These are phyloP conservation scores for Arthrinium puccinioides DNA, from an alignment of 2,329 filamentous ascomycete species.

Conservation along the genomic window DNA sequence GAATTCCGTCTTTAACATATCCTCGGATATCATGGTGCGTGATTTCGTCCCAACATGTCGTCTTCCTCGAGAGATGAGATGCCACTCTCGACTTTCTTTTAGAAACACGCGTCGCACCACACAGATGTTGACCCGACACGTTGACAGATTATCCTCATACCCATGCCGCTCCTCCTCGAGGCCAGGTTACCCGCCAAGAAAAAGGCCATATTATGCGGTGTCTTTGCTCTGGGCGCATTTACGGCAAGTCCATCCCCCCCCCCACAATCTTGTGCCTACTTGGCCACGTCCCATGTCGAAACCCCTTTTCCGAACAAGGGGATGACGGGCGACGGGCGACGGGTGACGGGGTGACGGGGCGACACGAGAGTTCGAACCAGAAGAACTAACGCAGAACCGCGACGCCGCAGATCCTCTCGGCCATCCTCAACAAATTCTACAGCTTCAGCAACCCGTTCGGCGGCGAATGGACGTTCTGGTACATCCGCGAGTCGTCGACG, in stretches of 20 bases:
- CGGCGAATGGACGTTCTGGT: conserved; percentile 34
- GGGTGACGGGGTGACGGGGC: too few species aligned
- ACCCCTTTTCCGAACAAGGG: too few species aligned
- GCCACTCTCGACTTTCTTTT: too few species aligned
- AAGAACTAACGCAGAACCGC: not conserved
- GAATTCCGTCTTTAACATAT: conserved; percentile 52
- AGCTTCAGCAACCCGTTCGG: conserved; percentile 32
- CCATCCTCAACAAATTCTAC: conserved; percentile 40
- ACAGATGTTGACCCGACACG: too few species aligned
- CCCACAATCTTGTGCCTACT: not conserved
- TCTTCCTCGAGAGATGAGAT: too few species aligned
- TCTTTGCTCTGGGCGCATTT: conserved; percentile 39
- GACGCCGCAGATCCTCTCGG: conserved; percentile 35
- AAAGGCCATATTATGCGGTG: conserved; percentile 41
- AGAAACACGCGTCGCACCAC: too few species aligned
- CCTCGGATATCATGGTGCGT: conserved; percentile 50
- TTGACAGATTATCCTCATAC: conserved; percentile 53
- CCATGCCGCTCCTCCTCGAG: conserved; percentile 44
- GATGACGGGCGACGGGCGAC: too few species aligned
- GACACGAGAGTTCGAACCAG: not conserved
- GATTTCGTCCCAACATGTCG: too few species aligned
- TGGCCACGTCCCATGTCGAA: too few species aligned
- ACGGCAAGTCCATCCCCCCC: conserved; percentile 27
- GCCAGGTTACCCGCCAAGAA: conserved; percentile 42
- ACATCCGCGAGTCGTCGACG: conserved; percentile 37